Percentiles rank a stretch among this genome's conserved stretches.
Evolutionary conservation across 352 stramenopile species (phyloP).

Genomic region (Pythium periplocum): DNA sequence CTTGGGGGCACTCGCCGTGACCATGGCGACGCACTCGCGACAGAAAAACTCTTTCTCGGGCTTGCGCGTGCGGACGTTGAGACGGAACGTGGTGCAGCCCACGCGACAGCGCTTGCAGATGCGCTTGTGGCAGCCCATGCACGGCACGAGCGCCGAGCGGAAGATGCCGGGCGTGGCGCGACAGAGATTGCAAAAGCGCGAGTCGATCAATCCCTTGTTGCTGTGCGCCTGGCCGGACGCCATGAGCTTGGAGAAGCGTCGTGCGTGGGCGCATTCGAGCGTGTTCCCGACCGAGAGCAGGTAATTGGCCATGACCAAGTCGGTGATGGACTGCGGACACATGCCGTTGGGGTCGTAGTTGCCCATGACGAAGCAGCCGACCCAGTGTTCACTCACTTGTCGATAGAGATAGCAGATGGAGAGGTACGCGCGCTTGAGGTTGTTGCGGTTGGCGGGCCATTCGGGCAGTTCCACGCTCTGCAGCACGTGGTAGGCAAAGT

Average conservation of each 20-base stretch:
- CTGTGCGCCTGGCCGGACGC: conserved; percentile 16
- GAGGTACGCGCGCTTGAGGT: conserved; percentile 32
- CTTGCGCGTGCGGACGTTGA: conserved; percentile 35
- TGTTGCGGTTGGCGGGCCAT: conserved; percentile 27
- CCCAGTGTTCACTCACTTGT: conserved; percentile 40
- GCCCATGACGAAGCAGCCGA: conserved; percentile 56
- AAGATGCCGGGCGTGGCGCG: conserved; percentile 31
- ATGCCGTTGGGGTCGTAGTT: conserved; percentile 34
- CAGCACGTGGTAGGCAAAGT: conserved; percentile 56
- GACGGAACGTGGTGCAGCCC: conserved; percentile 41
- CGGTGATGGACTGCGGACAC: conserved; percentile 30
- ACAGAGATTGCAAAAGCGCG: conserved; percentile 44
- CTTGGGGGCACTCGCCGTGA: conserved; percentile 22
- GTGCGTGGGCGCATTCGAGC: conserved; percentile 39
- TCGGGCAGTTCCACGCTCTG: conserved; percentile 62
- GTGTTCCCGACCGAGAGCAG: conserved; percentile 42
- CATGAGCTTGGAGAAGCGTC: conserved; percentile 46
- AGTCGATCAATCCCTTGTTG: conserved; percentile 25
- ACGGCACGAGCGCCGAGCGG: conserved; percentile 28
- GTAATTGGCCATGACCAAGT: conserved; percentile 38
- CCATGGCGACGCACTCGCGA: conserved; percentile 46
- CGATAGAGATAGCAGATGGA: conserved; percentile 65
- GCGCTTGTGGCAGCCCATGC: conserved; percentile 50
- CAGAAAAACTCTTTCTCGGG: conserved; percentile 48
- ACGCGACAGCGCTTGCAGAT: conserved; percentile 45